Percentiles rank a stretch among this genome's conserved stretches.
Conservation (phyloP, 805 yeast species). For the Candida nemodendra region DNA sequence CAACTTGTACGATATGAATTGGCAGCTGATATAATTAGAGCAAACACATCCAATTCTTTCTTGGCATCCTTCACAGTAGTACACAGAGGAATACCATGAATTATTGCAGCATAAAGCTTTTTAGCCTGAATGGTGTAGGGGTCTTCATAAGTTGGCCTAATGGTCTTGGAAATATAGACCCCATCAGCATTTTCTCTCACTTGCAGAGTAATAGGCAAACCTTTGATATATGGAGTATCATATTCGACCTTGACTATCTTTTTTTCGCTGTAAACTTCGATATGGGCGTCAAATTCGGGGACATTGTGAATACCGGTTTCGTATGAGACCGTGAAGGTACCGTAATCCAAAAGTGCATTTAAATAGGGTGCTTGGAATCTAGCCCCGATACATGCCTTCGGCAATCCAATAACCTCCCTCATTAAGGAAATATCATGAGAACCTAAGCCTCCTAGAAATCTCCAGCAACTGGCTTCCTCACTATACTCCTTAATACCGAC, state of each 20-base stretch:
- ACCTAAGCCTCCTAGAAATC: slow-evolving; percentile 7
- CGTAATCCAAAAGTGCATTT: slow-evolving; percentile 9
- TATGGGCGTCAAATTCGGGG: slow-evolving; percentile 8
- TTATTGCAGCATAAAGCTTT: slow-evolving; percentile 1
- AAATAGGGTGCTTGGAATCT: slow-evolving; percentile 1
- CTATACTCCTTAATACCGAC: background rate
- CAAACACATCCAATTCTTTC: no score
- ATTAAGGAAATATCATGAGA: slow-evolving; percentile 7
- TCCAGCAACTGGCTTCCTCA: slow-evolving; percentile 4
- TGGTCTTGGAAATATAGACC: background rate
- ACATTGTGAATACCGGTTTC: slow-evolving; percentile 6
- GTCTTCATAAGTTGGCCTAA: slow-evolving; percentile 6
- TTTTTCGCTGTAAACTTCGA: slow-evolving; percentile 6
- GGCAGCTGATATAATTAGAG: no score
- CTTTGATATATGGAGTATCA: slow-evolving; percentile 9
- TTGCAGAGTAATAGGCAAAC: slow-evolving; percentile 8
- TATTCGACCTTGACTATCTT: slow-evolving; percentile 8
- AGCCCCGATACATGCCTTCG: slow-evolving; percentile 5
- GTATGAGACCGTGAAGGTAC: slow-evolving; percentile 4
- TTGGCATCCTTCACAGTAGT: no score
- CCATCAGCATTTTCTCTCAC: slow-evolving; percentile 6
- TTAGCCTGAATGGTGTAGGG: slow-evolving; percentile 3
- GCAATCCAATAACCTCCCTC: slow-evolving; percentile 8
- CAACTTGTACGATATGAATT: no score
- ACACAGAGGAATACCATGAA: no score